Conservation (phyloP, 495 filamentous ascomycete species). For the Neurospora intermedia region DNA sequence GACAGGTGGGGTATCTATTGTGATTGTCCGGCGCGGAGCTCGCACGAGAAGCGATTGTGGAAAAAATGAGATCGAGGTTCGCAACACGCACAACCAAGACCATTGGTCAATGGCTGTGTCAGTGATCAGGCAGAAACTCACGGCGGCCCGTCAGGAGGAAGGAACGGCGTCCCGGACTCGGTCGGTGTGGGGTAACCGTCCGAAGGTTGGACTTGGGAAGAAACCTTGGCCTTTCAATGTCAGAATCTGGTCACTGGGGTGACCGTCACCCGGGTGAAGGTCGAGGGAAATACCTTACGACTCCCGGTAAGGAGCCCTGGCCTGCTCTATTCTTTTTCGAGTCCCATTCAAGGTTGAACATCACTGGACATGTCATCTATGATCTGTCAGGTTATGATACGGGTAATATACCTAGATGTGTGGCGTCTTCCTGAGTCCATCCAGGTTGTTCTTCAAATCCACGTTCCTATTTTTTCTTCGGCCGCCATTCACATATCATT, state of each 20-base stretch:
- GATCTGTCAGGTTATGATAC: background rate
- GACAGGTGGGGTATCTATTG: background rate
- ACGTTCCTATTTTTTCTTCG: background rate
- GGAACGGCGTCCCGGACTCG: background rate
- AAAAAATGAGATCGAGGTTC: background rate
- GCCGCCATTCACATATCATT: background rate
- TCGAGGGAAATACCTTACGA: background rate
- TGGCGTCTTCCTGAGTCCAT: background rate
- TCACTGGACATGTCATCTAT: background rate
- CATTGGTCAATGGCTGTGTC: background rate
- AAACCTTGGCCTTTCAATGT: background rate
- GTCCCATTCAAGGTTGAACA: rapidly evolving
- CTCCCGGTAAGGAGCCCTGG: background rate
- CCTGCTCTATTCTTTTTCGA: background rate
- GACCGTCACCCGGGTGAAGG: background rate
- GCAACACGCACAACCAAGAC: background rate
- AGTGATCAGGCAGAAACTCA: background rate
- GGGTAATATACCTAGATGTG: background rate
- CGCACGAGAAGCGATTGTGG: background rate
- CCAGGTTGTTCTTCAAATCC: background rate
- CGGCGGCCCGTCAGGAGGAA: background rate
- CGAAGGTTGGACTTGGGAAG: background rate
- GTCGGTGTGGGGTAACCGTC: background rate
- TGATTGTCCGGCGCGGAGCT: background rate
- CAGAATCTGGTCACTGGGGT: background rate